Evolutionary conservation across 176 grass and related monocot species (phyloP).

Genomic region (Metroxylon sagu): DNA sequence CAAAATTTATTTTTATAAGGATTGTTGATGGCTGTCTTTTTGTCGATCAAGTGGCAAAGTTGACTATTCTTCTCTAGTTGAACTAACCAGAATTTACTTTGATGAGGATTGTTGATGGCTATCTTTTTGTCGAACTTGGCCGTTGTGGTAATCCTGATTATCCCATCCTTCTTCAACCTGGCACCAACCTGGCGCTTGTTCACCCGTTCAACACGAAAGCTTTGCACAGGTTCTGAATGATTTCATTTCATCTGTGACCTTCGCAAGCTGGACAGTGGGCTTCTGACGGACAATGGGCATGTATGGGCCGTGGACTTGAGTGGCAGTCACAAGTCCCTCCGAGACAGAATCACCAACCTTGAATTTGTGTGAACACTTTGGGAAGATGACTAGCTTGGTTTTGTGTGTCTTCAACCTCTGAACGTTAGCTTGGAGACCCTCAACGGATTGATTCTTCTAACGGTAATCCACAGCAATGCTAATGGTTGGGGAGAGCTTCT

Average conservation of each 20-base stretch:
- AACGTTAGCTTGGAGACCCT: conserved; percentile 62
- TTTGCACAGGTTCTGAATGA: conserved; percentile 46
- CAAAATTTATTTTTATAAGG: too few species aligned
- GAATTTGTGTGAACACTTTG: conserved; percentile 55
- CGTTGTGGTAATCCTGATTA: too few species aligned
- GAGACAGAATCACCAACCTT: conserved; percentile 82
- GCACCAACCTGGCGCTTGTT: conserved; percentile 54
- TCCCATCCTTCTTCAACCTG: conserved; percentile 45
- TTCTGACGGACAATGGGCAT: conserved; percentile 59
- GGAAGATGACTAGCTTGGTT: conserved; percentile 80
- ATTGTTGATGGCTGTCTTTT: too few species aligned
- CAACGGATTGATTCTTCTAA: conserved; percentile 60
- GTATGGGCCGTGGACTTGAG: conserved; percentile 71
- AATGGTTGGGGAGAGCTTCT: conserved; percentile 67
- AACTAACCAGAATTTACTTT: too few species aligned
- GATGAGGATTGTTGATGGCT: too few species aligned
- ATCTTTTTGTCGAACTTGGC: too few species aligned
- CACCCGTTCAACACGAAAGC: conserved; percentile 56
- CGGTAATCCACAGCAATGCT: conserved; percentile 77
- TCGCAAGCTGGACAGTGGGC: conserved; percentile 50
- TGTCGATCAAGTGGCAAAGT: too few species aligned
- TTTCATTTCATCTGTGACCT: conserved; percentile 72
- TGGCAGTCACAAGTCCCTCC: conserved; percentile 73
- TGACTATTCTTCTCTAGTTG: too few species aligned
- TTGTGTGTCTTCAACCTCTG: conserved; percentile 75